Evolutionary conservation across 257 asterid genomes (phyloP), one percentile per base, ranked within the genome.

Genomic region (Nicotiana tomentosiformis): DNA sequence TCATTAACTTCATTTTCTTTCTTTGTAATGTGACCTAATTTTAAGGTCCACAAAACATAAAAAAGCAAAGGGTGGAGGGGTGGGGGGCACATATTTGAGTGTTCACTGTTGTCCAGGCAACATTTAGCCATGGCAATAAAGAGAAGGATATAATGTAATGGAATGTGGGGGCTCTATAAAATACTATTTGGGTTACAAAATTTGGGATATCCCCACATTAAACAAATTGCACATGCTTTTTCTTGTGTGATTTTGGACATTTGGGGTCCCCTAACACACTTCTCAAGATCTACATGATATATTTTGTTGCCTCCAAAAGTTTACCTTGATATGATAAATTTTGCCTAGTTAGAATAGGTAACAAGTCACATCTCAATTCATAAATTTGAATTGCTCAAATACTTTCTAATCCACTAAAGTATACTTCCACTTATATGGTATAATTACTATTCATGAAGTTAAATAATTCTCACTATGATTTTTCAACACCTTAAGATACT

Each of bases 161-260:
- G 82, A 30, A 10, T 56, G 64, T 80, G 82, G 86, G 86, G 90
- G 85, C 86, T 78, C 84, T 80, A 80, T 67, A 72, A 43, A 43
- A 16, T 30, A 53, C 68, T 37, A 81, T 58, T 76, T 66, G 26
- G 53, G 80, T 60, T 77, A 87, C 87, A 83, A 33, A 82, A 53
- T 76, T 84, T 87, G 90, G 64, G 80, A 51, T 76, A 76, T 76
- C 43, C 80, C 89, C 82, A 85, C 84, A 68, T 78, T 80, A 83
- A 82, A 76, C 67, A 81, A 80, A 79, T 83, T 86, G 86, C 89
- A 81, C 88, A 85, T 87, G 91, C 46, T 84, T 85, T 77, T 80
- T 82, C 87, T 64, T 89, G 86, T 90, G 86, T 82, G 85, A 85
- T 23, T 69, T 86, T 86, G 80, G 88, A 90, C 88, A 84, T 81